Base-by-base conservation (phyloP, 345 rosid species). In the Boechera stricta region DNA sequence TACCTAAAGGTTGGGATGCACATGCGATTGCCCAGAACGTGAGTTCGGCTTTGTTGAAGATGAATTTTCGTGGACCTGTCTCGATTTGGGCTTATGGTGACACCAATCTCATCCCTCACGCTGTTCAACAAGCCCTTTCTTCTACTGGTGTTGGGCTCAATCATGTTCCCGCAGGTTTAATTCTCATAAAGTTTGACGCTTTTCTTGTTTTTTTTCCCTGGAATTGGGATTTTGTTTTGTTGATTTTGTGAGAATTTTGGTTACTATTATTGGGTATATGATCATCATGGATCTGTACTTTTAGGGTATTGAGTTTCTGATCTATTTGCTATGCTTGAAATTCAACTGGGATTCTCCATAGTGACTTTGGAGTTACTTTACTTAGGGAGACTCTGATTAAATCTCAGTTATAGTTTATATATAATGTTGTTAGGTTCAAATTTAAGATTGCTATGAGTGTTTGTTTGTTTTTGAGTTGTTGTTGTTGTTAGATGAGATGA, bases 31-130 rank as follows among this genome's bases (percentile, higher is more conserved):
- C 97, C 0, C 90, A 84, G 83, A 91, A 89, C 77, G 84, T 91
- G 41, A 84, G 87, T 29, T 89, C 94, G 0, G 91, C 97, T 58
- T 69, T 94, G 71, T 84, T 79, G 66, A 79, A 86, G 73, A 84
- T 84, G 87, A 86, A 86, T 39, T 91, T 90, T 53, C 72, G 87
- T 69, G 98, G 98, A 26, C 80, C 94, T 11, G 85, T 94, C 66
- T 91, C 93, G 0, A 90, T 94, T 67, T 86, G 87, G 3, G 96
- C 97, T 58, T 94, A 91, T 41, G 98, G 97, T 2, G 96, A 94
- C 79, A 91, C 93, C 9, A 82, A 75, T 49, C 82, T 88, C 18
- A 85, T 91, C 71, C 88, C 92, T 26, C 62, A 77, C 2, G 15
- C 75, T 69, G 82, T 87, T 10, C 97, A 86, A 72, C 90, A 86